Base-by-base conservation (phyloP, 345 rosid species). In the Citrus inodora region DNA sequence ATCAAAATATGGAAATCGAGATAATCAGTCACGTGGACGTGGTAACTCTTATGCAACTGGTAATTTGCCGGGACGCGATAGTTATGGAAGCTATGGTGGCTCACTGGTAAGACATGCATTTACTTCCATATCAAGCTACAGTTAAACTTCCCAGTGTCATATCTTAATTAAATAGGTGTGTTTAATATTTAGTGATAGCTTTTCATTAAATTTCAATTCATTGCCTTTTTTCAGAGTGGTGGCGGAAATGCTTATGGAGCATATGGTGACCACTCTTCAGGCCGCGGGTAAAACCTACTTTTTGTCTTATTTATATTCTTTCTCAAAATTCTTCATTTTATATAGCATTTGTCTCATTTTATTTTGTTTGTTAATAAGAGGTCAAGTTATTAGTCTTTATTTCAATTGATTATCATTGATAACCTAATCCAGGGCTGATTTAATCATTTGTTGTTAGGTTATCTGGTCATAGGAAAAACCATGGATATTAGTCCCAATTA, bases 391-490 rank as follows among this genome's bases (percentile, higher is more conserved):
- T 70, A 46, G 27, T 46, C 33, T 7, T 38, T 40, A 68, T 48
- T 59, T 58, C 13, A 19, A 21, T 66, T 65, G n/a, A n/a, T 55
- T 14, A 35, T 51, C 65, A 66, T 64, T 76, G 30, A 65, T 35
- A 9, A 22, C 69, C 32, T 22, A 14, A 51, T 53, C 40, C 51
- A 32, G 30, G 40, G 37, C 83, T 80, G 76, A 85, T 30, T 76
- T 37, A 46, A 59, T 60, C 79, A 77, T 65, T 53, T 40, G 33
- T 79, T 74, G 55, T 55, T 80, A 86, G 88, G 83, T 81, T 83
- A 76, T 81, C 86, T 64, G 74, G 82, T 77, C 92, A 89, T 80
- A 86, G 87, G 81, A 91, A 82, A 83, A 83, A 87, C 73, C 92
- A 81, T 61, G 89, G 86, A 7, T 86, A 88, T 77, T 91, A 84